Evolutionary conservation across 202 grass and related monocot genomes (phyloP).

Genomic region (Setaria viridis): DNA sequence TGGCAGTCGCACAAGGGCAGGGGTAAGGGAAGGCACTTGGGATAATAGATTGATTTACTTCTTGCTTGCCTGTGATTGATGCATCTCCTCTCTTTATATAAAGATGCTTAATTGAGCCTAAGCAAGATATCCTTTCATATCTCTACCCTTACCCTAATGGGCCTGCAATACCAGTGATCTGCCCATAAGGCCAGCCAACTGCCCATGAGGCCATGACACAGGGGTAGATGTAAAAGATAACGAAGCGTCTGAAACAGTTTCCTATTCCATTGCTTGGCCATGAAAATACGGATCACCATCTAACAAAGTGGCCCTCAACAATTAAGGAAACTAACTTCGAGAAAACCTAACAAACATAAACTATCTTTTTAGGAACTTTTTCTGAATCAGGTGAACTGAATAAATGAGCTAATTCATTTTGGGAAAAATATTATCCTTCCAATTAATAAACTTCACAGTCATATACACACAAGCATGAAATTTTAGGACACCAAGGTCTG

Average conservation of each 20-base stretch:
- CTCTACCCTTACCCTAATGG: no score
- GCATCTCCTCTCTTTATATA: no score
- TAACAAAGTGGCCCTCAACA: background rate
- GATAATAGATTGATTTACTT: no score
- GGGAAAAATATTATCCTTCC: background rate
- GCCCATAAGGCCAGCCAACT: no score
- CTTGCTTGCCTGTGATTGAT: no score
- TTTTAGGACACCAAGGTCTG: background rate
- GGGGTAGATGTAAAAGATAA: background rate
- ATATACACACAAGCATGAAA: background rate
- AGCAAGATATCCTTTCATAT: no score
- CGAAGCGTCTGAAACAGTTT: background rate
- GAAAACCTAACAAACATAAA: background rate
- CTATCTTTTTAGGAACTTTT: background rate
- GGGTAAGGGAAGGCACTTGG: no score
- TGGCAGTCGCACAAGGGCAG: no score
- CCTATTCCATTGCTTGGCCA: conserved; percentile 1
- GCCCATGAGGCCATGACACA: background rate
- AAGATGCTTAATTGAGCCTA: no score
- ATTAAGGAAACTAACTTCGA: no score
- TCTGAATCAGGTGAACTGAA: background rate
- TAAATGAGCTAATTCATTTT: background rate
- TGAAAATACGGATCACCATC: conserved; percentile 9
- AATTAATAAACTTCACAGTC: background rate
- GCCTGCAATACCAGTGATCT: no score